Base-by-base conservation (phyloP, 2,329 filamentous ascomycete species). In the Cladosporium sp. region DNA sequence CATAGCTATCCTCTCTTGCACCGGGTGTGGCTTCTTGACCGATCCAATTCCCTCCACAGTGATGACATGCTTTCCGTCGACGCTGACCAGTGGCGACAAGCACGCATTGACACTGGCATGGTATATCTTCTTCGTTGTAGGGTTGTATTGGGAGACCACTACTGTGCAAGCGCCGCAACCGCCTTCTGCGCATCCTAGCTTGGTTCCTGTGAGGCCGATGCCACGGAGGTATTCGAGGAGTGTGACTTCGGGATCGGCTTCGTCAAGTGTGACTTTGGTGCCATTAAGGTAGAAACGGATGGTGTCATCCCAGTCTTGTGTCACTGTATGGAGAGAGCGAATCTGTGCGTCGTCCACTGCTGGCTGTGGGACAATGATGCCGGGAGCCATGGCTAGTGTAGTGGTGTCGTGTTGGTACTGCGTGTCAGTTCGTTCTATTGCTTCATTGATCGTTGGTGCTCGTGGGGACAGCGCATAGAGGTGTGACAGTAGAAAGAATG, bases 21-120 rank as follows among this genome's bases (percentile, higher is more conserved):
- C 84, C 1, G 94, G 92, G 81, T 99, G 95, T 5, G 95, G 95
- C 51, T 85, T 87, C 77, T 95, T 90, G 32, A 92, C 89, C 76
- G 90, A 92, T 12, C 95, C 95, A 73, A 99, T 97, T 7, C 95
- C 95, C 80, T 99, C 95, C 49, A 99, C 90, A 3, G 95, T 99
- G 76, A 99, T 93, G 74, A 98, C 92, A 85, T 99, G 95, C 78
- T 99, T 99, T 54, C 95, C 95, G 77, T 98, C 95, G 52, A 98
- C 87, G 74, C 93, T 96, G 71, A 93, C 91, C 57, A 99, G 85
- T 7, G 95, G 95, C 12, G 95, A 94, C 62, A 99, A 84, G 77
- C 95, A 99, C 51, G 95, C 95, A 77, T 99, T 99, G 67, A 98
- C 92, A 64, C 92, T 96, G 66, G 95, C 95, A 83, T 99, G 94